Evolutionary conservation across 495 filamentous ascomycete species (phyloP), one percentile per base, ranked within the genome.

Genomic region (Penicillium fimorum): DNA sequence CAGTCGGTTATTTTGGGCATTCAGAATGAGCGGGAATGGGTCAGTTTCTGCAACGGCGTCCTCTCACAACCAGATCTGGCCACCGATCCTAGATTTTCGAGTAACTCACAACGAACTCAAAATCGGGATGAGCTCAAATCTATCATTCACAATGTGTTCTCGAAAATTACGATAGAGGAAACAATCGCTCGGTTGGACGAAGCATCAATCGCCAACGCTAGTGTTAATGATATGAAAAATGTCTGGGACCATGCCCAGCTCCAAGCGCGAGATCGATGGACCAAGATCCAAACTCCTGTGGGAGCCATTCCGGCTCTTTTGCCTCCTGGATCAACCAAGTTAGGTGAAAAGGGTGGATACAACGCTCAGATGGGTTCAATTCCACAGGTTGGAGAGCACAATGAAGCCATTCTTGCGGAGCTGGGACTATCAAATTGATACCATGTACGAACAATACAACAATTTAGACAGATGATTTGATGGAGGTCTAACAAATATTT

Each of bases 21-120:
- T 29, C 79, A 82, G 50, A 82, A 81, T 52, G 78, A 81, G 60
- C 65, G 78, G 6, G 79, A 82, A 61, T 82, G 77, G 78, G 62
- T 56, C 11, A 77, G 67, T 4, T 79, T 82, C 57, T 81, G 78
- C 49, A 50, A 59, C 1, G 57, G 61, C 17, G 76, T 81, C 7
- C 64, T 79, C 15, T 46, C 40, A 1, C 62, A 68, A 37, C 59
- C 67, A 0, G 62, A 64, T 2, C 25, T 78, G 1, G 65, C 70
- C 4, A 58, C 60, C 1, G 72, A 75, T 47, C n/a, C 59, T 41
- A 66, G 70, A 5, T 78, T 77, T 32, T 60, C 55, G 4, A 75
- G 55, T 48, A 78, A 78, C 55, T 62, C 66, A 0, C 54, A 71
- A 1, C 64, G 71, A 18, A 56, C 56, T 0, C 46, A 70, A 49